A percentile compares a stretch with the other conserved stretches of the same genome.
phyloP scores from a whole-genome alignment of 208 protist genomes.

The Endotrypanum monterogeii region DNA sequence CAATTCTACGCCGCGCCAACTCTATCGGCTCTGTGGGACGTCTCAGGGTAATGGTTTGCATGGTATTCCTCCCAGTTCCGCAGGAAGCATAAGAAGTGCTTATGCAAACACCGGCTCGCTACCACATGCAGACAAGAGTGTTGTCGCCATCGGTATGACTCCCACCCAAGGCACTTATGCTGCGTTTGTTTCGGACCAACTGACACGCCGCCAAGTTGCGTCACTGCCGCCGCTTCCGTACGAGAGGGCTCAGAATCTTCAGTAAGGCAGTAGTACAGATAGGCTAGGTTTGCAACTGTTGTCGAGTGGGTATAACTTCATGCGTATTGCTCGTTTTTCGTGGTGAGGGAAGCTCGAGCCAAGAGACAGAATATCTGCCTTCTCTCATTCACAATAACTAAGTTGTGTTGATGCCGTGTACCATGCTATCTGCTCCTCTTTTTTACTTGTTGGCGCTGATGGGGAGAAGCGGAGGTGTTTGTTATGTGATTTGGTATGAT shows the following conservation, averaged over 20 bases:
- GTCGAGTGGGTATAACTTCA: not conserved
- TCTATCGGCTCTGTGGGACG: constrained; percentile 20
- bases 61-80: constrained; percentile 2
- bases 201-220: constrained; percentile 48
- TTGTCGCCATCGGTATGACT: constrained; percentile 49
- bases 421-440: too few relatives aligned
- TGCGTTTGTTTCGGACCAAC: constrained; percentile 50
- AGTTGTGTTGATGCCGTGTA: not conserved
- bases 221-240: constrained; percentile 62
- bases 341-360: not conserved
- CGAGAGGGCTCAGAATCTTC: constrained; percentile 25
- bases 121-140: not conserved
- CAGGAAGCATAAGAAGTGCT: not conserved
- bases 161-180: constrained; percentile 62
- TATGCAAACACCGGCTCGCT: not conserved
- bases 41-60: constrained; percentile 13
- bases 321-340: not conserved
- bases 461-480: not conserved
- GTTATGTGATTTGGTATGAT: not conserved
- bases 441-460: not conserved
- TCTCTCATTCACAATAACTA: not conserved
- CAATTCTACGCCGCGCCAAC: constrained; percentile 10
- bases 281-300: not conserved
- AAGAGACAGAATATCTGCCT: not conserved
- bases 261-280: constrained; percentile 6